phyloP scores from a whole-genome alignment of 805 yeast genomes.

The Ogataea minuta region DNA sequence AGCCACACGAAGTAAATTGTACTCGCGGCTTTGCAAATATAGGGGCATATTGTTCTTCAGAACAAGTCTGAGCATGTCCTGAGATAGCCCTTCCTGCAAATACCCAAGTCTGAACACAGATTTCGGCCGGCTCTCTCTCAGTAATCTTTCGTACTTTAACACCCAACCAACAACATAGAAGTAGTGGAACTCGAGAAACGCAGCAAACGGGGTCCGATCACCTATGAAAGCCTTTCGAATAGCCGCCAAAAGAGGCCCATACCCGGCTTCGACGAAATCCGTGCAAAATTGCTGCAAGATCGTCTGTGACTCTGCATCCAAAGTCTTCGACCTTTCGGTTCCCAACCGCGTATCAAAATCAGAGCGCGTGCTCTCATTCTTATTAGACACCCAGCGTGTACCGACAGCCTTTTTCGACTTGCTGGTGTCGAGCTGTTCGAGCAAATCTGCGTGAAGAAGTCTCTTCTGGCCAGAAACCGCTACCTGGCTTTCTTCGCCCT shows the following conservation, averaged over 20 bases:
- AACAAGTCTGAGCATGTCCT: constrained; percentile 56
- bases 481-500: constrained; percentile 54
- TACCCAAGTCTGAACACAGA: constrained; percentile 30
- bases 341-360: constrained; percentile 31
- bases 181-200: constrained; percentile 42
- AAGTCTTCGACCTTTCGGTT: constrained; percentile 25
- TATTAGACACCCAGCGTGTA: constrained; percentile 12
- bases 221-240: constrained; percentile 38
- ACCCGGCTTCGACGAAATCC: constrained; percentile 70
- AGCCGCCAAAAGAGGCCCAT: constrained; percentile 58
- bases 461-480: constrained; percentile 70
- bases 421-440: constrained; percentile 63
- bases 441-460: constrained; percentile 42
- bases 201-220: constrained; percentile 32
- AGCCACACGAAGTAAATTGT: constrained; percentile 66
- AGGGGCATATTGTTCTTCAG: constrained; percentile 36
- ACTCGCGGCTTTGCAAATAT: constrained; percentile 42
- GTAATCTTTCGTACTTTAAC: constrained; percentile 56
- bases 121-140: constrained; percentile 33
- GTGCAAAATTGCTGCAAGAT: constrained; percentile 45
- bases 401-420: constrained; percentile 56
- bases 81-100: constrained; percentile 49
- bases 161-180: constrained; percentile 73
- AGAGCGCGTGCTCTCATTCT: constrained; percentile 26
- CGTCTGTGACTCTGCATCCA: constrained; percentile 33